Conservation (phyloP, 2,329 filamentous ascomycete genomes). For the Aspergillus udagawae region DNA sequence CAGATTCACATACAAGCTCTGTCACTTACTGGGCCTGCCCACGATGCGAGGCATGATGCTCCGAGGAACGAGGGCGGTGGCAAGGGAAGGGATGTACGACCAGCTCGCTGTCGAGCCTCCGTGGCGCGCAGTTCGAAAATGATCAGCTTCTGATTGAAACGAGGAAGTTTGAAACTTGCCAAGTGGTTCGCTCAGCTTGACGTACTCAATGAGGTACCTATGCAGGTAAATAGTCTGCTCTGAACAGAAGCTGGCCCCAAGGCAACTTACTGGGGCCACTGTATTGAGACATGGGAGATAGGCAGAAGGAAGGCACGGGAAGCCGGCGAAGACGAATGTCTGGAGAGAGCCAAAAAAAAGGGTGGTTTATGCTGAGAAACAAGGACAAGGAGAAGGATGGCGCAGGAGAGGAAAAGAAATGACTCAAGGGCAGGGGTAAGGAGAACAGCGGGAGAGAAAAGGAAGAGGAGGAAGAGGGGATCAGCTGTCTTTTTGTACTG, state of each 20-base stretch:
- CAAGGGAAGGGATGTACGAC: not conserved
- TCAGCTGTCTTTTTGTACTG: not conserved
- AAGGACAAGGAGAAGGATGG: not conserved
- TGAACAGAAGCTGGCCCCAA: too few relatives aligned
- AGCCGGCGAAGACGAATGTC: too few relatives aligned
- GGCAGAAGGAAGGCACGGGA: too few relatives aligned
- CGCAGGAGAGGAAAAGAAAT: not conserved
- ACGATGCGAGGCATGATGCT: slow-evolving; percentile 12
- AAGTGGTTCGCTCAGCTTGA: too few relatives aligned
- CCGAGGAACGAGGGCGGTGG: not conserved
- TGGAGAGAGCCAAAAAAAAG: too few relatives aligned
- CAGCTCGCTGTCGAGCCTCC: not conserved
- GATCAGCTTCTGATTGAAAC: not conserved
- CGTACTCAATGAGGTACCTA: too few relatives aligned
- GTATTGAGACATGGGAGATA: too few relatives aligned
- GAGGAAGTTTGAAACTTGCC: too few relatives aligned
- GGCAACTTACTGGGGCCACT: too few relatives aligned
- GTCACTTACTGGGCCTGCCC: slow-evolving; percentile 17
- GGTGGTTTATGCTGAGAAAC: not conserved
- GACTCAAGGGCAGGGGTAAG: not conserved
- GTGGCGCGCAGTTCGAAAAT: not conserved
- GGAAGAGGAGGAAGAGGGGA: not conserved
- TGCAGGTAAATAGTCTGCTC: too few relatives aligned
- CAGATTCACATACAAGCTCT: slow-evolving; percentile 11
- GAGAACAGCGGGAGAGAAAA: not conserved